Percentiles rank a stretch among this genome's conserved stretches.
These are phyloP conservation scores for Trichoderma cornu-damae DNA, from an alignment of 2,329 filamentous ascomycete species.

Conservation along the genomic window DNA sequence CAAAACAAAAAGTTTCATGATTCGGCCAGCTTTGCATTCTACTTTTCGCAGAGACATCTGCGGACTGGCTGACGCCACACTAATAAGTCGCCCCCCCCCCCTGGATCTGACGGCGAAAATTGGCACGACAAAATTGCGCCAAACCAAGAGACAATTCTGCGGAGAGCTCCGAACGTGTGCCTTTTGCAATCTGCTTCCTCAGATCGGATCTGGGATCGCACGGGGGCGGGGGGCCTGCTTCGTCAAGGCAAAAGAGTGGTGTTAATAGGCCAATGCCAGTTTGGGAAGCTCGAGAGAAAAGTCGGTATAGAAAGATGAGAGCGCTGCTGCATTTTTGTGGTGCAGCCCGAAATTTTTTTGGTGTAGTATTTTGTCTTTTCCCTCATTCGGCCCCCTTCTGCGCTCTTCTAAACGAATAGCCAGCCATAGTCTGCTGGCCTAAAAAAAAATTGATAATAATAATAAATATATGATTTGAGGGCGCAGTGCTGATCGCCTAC, in stretches of 20 bases:
- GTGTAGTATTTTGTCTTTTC: background rate
- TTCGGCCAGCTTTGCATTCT: background rate
- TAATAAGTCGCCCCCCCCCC: conserved; percentile 5
- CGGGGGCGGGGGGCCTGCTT: background rate
- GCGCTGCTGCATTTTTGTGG: background rate
- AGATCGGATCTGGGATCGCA: conserved; percentile 15
- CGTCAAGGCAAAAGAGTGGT: background rate
- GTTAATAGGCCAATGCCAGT: background rate
- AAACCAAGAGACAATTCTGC: background rate
- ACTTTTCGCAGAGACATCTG: background rate
- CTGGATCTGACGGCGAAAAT: conserved; percentile 7
- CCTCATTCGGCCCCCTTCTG: background rate
- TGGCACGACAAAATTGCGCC: background rate
- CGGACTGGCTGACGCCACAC: conserved; percentile 3
- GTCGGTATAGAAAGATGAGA: conserved; percentile 1
- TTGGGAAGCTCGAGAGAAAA: conserved; percentile 7
- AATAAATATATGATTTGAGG: too few species aligned
- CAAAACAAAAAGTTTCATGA: too few species aligned
- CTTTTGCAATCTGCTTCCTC: conserved; percentile 4
- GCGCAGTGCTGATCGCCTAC: background rate
- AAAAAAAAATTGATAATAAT: background rate
- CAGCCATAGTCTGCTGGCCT: background rate
- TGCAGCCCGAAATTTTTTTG: background rate
- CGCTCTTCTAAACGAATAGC: background rate
- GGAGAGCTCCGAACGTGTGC: background rate